These are phyloP conservation scores for Solanum hybrid DNA, from an alignment of 305 asterid species.

Conservation along the genomic window DNA sequence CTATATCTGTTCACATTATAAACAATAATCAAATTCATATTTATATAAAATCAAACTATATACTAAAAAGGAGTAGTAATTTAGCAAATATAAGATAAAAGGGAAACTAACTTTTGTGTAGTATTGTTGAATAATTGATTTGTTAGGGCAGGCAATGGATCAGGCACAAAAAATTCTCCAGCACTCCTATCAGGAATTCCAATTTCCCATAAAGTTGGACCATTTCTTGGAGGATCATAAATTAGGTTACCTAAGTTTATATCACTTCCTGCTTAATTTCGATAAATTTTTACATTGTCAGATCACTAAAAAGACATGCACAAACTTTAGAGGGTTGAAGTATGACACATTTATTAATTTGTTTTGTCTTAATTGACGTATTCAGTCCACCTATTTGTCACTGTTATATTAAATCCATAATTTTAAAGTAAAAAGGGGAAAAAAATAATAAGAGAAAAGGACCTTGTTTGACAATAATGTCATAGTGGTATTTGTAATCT, in stretches of 20 bases:
- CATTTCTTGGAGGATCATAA: constrained; percentile 27
- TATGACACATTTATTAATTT: neutral
- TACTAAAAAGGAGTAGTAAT: neutral
- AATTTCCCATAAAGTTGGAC: constrained; percentile 38
- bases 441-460: neutral
- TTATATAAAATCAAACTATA: neutral
- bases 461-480: constrained; percentile 10
- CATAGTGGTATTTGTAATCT: constrained; percentile 9
- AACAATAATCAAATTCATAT: neutral
- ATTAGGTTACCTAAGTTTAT: constrained; percentile 1
- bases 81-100: neutral
- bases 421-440: neutral
- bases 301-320: neutral
- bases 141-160: constrained; percentile 10
- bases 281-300: neutral
- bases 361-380: neutral
- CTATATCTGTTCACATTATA: constrained; percentile 21
- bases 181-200: constrained; percentile 30
- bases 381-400: neutral
- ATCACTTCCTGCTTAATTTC: constrained; percentile 12
- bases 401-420: neutral
- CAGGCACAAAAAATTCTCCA: constrained; percentile 23
- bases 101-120: neutral
- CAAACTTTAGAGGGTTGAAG: neutral
- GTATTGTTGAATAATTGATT: constrained; percentile 3